phyloP scores from a whole-genome alignment of 1,284 basidiomycete genomes.

The Mycosarcoma maydis region DNA sequence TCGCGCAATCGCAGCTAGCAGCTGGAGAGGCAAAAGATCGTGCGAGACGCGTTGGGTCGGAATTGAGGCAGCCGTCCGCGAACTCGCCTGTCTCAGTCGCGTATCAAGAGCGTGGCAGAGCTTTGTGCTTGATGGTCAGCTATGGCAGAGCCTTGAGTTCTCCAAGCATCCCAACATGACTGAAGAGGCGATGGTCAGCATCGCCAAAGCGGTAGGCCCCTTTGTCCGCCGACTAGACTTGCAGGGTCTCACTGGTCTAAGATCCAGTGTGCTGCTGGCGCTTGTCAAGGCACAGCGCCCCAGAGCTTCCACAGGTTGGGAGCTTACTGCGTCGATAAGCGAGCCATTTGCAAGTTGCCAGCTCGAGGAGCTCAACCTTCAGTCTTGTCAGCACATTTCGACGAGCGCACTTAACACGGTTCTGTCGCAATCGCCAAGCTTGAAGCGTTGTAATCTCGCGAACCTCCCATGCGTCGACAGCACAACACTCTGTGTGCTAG shows the following conservation, averaged over 20 bases:
- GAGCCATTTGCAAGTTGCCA: slow-evolving; percentile 19
- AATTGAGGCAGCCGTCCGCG: slow-evolving; percentile 30
- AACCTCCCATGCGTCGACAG: slow-evolving; percentile 77
- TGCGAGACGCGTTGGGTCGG: slow-evolving; percentile 34
- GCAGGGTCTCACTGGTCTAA: slow-evolving; percentile 74
- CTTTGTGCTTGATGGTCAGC: slow-evolving; percentile 84
- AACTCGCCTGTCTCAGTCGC: slow-evolving; percentile 69
- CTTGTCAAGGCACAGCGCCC: slow-evolving; percentile 31
- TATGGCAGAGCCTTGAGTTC: slow-evolving; percentile 75
- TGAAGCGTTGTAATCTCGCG: slow-evolving; percentile 75
- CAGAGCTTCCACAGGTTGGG: slow-evolving; percentile 3
- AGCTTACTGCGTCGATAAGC: slow-evolving; percentile 1
- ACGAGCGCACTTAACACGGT: slow-evolving; percentile 77
- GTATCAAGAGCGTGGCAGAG: slow-evolving; percentile 82
- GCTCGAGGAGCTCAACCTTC: slow-evolving; percentile 74
- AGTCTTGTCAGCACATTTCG: slow-evolving; percentile 77
- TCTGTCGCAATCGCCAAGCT: slow-evolving; percentile 75
- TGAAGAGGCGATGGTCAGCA: slow-evolving; percentile 32
- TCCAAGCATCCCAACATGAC: slow-evolving; percentile 69
- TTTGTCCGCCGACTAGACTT: slow-evolving; percentile 77
- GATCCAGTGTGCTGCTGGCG: slow-evolving; percentile 28
- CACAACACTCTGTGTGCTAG: slow-evolving; percentile 77
- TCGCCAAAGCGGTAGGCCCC: slow-evolving; percentile 68
- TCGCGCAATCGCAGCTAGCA: slow-evolving; percentile 8
- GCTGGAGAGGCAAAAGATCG: slow-evolving; percentile 31